Conservation (phyloP, 257 asterid genomes). For the Henckelia pumila region DNA sequence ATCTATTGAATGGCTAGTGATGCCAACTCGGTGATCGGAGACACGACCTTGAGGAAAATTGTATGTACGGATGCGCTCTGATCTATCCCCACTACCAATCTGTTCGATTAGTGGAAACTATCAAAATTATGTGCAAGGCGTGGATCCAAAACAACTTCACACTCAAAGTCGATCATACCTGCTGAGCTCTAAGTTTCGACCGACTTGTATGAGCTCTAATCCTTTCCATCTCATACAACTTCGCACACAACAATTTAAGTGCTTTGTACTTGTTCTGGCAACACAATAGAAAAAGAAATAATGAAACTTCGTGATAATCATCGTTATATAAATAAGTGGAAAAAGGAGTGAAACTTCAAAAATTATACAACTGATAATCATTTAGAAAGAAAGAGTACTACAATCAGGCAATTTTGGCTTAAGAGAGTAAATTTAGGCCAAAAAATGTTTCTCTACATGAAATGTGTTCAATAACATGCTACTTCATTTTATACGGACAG, state of each 20-base stretch:
- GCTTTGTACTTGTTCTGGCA: constrained; percentile 89
- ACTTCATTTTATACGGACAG: background rate
- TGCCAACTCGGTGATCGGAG: constrained; percentile 93
- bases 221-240: constrained; percentile 80
- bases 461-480: background rate
- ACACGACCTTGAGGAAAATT: constrained; percentile 98
- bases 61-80: constrained; percentile 95
- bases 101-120: constrained; percentile 34
- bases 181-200: constrained; percentile 78
- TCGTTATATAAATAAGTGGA: background rate
- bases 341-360: background rate
- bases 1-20: constrained; percentile 74
- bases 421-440: background rate
- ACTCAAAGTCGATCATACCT: constrained; percentile 39
- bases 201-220: constrained; percentile 55
- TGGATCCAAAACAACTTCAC: constrained; percentile 10
- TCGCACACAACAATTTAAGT: constrained; percentile 79
- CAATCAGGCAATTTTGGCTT: background rate
- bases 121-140: constrained; percentile 2
- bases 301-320: constrained; percentile 15
- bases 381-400: background rate
- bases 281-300: constrained; percentile 18
- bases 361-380: background rate
- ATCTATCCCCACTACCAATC: constrained; percentile 99
- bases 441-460: background rate